Evolutionary conservation across 345 rosid genomes (phyloP).

Genomic region (Brassica rapa): DNA sequence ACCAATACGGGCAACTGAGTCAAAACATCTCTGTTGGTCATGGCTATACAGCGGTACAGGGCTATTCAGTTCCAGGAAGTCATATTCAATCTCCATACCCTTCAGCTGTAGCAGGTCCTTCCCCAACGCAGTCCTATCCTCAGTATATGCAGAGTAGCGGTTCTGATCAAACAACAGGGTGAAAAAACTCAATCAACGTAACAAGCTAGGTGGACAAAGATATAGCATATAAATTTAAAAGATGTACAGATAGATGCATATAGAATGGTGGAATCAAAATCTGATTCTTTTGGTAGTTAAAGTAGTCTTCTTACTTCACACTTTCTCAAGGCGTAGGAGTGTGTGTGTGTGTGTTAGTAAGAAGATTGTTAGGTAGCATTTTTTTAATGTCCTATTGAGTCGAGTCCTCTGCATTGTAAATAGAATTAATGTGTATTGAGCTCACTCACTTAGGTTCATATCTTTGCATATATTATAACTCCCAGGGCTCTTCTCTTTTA

Average conservation of each 20-base stretch:
- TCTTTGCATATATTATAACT: slow-evolving; percentile 23
- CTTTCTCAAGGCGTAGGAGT: slow-evolving; percentile 28
- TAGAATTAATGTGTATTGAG: not conserved
- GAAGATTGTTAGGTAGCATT: slow-evolving; percentile 20
- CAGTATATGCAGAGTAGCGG: slow-evolving; percentile 73
- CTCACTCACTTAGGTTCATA: slow-evolving; percentile 18
- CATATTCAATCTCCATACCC: slow-evolving; percentile 72
- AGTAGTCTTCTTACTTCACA: slow-evolving; percentile 28
- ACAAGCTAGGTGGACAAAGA: slow-evolving; percentile 46
- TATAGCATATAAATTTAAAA: slow-evolving; percentile 3
- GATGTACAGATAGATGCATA: slow-evolving; percentile 21
- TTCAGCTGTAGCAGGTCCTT: slow-evolving; percentile 43
- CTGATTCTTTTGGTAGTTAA: slow-evolving; percentile 65
- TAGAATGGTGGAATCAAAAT: slow-evolving; percentile 60
- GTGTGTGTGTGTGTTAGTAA: slow-evolving; percentile 13
- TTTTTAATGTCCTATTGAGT: not conserved
- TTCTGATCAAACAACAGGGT: slow-evolving; percentile 88
- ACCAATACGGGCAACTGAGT: not conserved
- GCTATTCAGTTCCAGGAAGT: slow-evolving; percentile 79
- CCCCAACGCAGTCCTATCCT: slow-evolving; percentile 72
- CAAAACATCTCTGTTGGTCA: slow-evolving; percentile 42
- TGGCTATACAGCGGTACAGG: slow-evolving; percentile 65
- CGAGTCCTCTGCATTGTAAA: slow-evolving; percentile 31
- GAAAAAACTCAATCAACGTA: slow-evolving; percentile 58
- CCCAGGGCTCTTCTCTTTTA: slow-evolving; percentile 9